Conservation (phyloP, 495 filamentous ascomycete species). For the Hyaloscypha hepaticicola region DNA sequence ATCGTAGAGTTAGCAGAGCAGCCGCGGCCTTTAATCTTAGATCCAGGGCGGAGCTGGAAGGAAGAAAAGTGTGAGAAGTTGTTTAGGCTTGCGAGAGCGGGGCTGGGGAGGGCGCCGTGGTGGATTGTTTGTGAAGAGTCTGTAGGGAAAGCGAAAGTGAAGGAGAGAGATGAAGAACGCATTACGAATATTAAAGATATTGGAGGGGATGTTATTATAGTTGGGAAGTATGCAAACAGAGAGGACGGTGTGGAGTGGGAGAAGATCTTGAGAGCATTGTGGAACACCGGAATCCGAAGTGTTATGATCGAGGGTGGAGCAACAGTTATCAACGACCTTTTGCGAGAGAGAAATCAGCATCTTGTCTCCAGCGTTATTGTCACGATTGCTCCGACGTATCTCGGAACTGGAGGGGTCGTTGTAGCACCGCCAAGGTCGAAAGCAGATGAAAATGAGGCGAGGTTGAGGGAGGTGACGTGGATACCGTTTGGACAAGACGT, state of each 20-base stretch:
- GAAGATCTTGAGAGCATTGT: slow-evolving; percentile 15
- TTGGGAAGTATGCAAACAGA: slow-evolving; percentile 33
- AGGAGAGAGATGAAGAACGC: slow-evolving; percentile 26
- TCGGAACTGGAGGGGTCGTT: slow-evolving; percentile 74
- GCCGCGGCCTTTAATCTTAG: slow-evolving; percentile 76
- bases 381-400: slow-evolving; percentile 81
- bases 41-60: slow-evolving; percentile 69
- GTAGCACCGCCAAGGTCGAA: slow-evolving; percentile 56
- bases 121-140: slow-evolving; percentile 46
- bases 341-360: slow-evolving; percentile 57
- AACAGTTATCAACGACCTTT: slow-evolving; percentile 70
- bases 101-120: slow-evolving; percentile 70
- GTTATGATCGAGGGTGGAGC: slow-evolving; percentile 90
- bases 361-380: slow-evolving; percentile 74
- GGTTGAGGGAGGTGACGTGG: slow-evolving; percentile 69
- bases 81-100: slow-evolving; percentile 59
- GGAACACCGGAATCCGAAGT: slow-evolving; percentile 52
- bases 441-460: slow-evolving; percentile 52
- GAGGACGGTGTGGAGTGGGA: slow-evolving; percentile 27
- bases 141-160: slow-evolving; percentile 21
- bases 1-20: slow-evolving; percentile 46
- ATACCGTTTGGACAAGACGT: slow-evolving; percentile 73
- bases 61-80: slow-evolving; percentile 46
- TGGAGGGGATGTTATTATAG: slow-evolving; percentile 40
- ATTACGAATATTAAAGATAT: slow-evolving; percentile 34